These are phyloP conservation scores for Acmispon strigosus DNA, from an alignment of 306 rosid species.

Conservation along the genomic window DNA sequence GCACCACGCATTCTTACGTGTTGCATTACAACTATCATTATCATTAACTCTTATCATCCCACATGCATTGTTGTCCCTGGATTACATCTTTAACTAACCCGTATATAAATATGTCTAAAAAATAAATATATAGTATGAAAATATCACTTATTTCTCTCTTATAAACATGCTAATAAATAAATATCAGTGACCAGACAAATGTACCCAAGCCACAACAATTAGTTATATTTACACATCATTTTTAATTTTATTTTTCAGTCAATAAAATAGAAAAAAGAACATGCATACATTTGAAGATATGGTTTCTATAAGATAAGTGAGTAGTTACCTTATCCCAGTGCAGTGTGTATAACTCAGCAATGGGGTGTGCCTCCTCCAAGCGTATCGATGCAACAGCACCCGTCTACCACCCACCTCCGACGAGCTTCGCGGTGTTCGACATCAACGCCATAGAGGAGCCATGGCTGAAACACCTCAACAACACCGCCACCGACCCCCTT, in stretches of 20 bases:
- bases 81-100: not conserved
- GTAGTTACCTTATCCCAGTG: too few species aligned
- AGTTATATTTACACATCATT: not conserved
- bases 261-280: not conserved
- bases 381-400: constrained; percentile 29
- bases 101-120: not conserved
- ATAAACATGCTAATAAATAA: too few species aligned
- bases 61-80: not conserved
- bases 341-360: not conserved
- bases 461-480: constrained; percentile 50
- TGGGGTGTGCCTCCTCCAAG: constrained; percentile 82
- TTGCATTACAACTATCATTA: not conserved
- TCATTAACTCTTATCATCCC: not conserved
- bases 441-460: constrained; percentile 78
- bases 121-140: too few species aligned
- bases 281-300: not conserved
- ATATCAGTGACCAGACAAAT: not conserved
- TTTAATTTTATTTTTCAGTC: not conserved
- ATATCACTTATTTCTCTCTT: not conserved
- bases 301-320: too few species aligned
- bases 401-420: constrained; percentile 60
- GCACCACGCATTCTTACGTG: not conserved
- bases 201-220: not conserved
- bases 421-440: constrained; percentile 82
- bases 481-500: not conserved